Evolutionary conservation across 2,329 filamentous ascomycete genomes (phyloP), one percentile per base, ranked within the genome.

Genomic region (Chaetoscypha palmicola): DNA sequence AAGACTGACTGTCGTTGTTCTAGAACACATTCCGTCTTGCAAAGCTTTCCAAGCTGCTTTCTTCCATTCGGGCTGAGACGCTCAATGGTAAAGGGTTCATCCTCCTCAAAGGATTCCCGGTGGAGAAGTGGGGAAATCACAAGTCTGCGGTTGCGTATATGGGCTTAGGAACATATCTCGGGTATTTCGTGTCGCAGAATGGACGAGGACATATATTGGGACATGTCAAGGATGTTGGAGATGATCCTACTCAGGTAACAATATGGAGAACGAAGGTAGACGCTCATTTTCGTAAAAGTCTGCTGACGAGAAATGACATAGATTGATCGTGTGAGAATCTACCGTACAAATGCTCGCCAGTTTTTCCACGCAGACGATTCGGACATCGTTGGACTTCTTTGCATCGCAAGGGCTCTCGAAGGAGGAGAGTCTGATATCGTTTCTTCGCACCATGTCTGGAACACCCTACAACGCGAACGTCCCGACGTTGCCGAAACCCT

Each of bases 131-230:
- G 89, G 79, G 82, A 0, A 76, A 79, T 41, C 75, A 79, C 61
- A 94, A 94, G 68, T 86, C 79, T 9, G 87, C 87, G 5, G 80
- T 88, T 9, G 87, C 83, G n/a, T 94, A 94, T 67, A 90, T 94
- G 82, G 89, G 89, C 3, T 73, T 95, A 2, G 83, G 86, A 31
- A 86, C 85, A 4, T 83, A 94, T 63, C 73, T 94, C 8, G 88
- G 89, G 46, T 92, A 94, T 69, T 91, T 92, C 51, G 79, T 94
- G 31, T 86, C 79, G 19, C 89, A 95, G 60, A 94, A 95, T 67
- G 81, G 82, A 14, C 77, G 79, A 14, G 88, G 88, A 34, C 88
- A 94, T 65, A 85, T 94, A 8, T 76, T 94, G 1, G 88, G 88
- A 5, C 88, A 94, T 63, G 88, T 94, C 56, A 91, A 94, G 67